These are phyloP conservation scores for Spergularia bocconei DNA, from an alignment of 148 eudicot species.

Conservation along the genomic window DNA sequence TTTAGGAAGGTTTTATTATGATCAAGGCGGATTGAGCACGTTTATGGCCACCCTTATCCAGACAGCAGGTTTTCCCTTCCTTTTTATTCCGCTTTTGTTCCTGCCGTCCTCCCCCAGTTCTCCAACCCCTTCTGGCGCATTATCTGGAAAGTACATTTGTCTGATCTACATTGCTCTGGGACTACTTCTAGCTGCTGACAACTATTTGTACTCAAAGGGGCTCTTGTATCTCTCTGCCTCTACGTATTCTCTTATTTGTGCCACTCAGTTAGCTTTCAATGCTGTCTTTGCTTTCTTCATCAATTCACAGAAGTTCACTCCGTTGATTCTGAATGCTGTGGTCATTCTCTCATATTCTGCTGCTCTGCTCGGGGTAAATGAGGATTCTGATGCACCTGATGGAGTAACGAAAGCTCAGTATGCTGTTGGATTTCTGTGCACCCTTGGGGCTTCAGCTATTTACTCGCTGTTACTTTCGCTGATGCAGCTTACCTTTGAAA, in stretches of 20 bases:
- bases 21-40: constrained; percentile 77
- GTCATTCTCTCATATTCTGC: constrained; percentile 71
- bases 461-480: constrained; percentile 77
- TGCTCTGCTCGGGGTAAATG: constrained; percentile 61
- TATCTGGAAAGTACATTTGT: constrained; percentile 28
- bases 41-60: constrained; percentile 86
- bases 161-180: constrained; percentile 59
- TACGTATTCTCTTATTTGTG: constrained; percentile 89
- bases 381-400: constrained; percentile 45
- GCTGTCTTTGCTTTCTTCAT: constrained; percentile 75
- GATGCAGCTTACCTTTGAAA: constrained; percentile 80
- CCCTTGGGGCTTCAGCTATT: constrained; percentile 73
- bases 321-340: constrained; percentile 64
- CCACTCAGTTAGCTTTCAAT: constrained; percentile 73
- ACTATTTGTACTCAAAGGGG: constrained; percentile 68
- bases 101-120: constrained; percentile 40
- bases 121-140: constrained; percentile 32
- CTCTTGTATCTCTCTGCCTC: constrained; percentile 79
- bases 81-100: constrained; percentile 54
- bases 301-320: constrained; percentile 73
- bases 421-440: constrained; percentile 47
- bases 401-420: constrained; percentile 60
- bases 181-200: constrained; percentile 59
- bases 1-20: constrained; percentile 79
- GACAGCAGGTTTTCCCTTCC: constrained; percentile 77